Evolutionary conservation across 2,329 filamentous ascomycete genomes (phyloP).

Genomic region (Cladophialophora psammophila): DNA sequence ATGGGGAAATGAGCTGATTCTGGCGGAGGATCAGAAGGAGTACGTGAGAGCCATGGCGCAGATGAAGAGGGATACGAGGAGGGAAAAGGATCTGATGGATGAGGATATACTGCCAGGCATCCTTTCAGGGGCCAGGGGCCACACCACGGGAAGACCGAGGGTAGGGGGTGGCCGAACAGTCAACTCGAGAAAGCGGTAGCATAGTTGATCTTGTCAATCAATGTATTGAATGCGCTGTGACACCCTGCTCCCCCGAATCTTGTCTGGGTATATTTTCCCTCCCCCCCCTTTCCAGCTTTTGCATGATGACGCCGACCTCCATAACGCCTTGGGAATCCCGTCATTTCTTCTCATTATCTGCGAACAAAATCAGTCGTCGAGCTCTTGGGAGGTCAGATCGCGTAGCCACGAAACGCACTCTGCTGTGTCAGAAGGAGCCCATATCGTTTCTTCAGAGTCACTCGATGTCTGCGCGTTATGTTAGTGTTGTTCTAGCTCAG

Average conservation of each 20-base stretch:
- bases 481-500: slow-evolving; percentile 1
- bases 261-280: slow-evolving; percentile 29
- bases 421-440: slow-evolving; percentile 85
- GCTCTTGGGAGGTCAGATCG: slow-evolving; percentile 10
- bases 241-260: not conserved
- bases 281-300: not conserved
- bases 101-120: slow-evolving; percentile 89
- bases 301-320: not conserved
- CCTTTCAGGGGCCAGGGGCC: slow-evolving; percentile 77
- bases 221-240: slow-evolving; percentile 7
- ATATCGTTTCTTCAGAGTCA: slow-evolving; percentile 94
- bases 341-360: slow-evolving; percentile 45
- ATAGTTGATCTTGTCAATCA: not conserved
- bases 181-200: slow-evolving; percentile 72
- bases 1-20: slow-evolving; percentile 83
- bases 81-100: slow-evolving; percentile 88
- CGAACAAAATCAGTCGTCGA: slow-evolving; percentile 23
- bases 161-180: slow-evolving; percentile 87
- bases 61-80: slow-evolving; percentile 64
- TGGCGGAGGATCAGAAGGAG: slow-evolving; percentile 97
- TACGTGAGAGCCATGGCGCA: slow-evolving; percentile 71
- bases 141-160: slow-evolving; percentile 71
- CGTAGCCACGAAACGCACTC: slow-evolving; percentile 51
- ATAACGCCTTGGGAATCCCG: slow-evolving; percentile 22
- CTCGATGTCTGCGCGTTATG: slow-evolving; percentile 71